These are phyloP conservation scores for Chrysoporthe cubensis DNA, from an alignment of 2,329 filamentous ascomycete species.

Conservation along the genomic window DNA sequence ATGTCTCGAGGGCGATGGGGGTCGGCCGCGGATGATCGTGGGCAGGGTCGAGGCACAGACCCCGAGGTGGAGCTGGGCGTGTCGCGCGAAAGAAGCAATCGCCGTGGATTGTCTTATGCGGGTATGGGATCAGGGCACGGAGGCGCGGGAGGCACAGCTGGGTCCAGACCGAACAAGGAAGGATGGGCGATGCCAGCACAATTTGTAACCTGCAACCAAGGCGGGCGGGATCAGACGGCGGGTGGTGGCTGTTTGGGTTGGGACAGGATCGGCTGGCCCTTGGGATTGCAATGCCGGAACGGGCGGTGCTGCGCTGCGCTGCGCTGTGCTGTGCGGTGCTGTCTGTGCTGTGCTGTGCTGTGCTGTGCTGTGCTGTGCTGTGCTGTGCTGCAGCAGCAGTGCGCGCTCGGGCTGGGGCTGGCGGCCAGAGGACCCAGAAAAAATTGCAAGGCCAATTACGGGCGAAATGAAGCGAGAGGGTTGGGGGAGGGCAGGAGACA, in stretches of 20 bases:
- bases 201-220: constrained; percentile 11
- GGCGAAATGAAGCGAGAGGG: not conserved
- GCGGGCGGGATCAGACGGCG: constrained; percentile 15
- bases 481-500: not conserved
- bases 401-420: not conserved
- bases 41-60: constrained; percentile 19
- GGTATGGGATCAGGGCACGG: constrained; percentile 12
- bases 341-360: not conserved
- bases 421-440: constrained; percentile 13
- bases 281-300: constrained; percentile 4
- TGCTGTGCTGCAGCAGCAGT: not conserved
- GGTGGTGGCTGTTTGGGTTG: constrained; percentile 20
- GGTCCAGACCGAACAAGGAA: constrained; percentile 26
- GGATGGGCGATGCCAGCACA: constrained; percentile 19
- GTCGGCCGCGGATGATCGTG: constrained; percentile 26
- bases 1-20: constrained; percentile 20
- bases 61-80: constrained; percentile 10
- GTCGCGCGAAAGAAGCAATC: constrained; percentile 26
- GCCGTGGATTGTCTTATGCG: constrained; percentile 17
- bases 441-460: constrained; percentile 10
- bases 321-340: not conserved
- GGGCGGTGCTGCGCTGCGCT: not conserved
- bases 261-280: not conserved
- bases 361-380: not conserved
- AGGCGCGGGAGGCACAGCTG: constrained; percentile 23